Evolutionary conservation across 441 rosid genomes (phyloP), one percentile per base, ranked within the genome.

Genomic region (Monsonia emarginata): DNA sequence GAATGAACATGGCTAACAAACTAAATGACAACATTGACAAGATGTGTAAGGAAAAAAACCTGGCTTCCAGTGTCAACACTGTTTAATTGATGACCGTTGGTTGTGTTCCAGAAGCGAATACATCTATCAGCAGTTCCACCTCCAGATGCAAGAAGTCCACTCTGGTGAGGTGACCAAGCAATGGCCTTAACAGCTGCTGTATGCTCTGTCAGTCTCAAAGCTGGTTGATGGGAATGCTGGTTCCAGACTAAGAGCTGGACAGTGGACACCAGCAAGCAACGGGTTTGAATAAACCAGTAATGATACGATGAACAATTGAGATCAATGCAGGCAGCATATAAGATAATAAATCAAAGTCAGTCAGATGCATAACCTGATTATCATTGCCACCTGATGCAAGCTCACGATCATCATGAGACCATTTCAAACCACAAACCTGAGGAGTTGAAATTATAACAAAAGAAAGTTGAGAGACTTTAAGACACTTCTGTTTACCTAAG

Each of bases 321-420:
- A 36, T 1, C 40, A 36, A 1, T 36, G 40, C 13, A 36, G 10
- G 40, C 40, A 36, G 7, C 40, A 36, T 36, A 36, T 13, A 9
- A 7, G 1, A 3, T n/a, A 21, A 8, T 18, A 9, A 22, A 52
- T 8, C 14, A 52, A 18, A 5, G 16, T 42, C n/a, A 42, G 48
- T 21, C n/a, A n/a, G n/a, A n/a, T n/a, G n/a, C n/a, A n/a, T n/a
- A n/a, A 86, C 98, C 95, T 92, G 98, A 79, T 94, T 94, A 69
- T 94, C 99, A 50, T 94, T 94, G 75, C 97, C 97, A 74, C 99
- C 97, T 1, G 99, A 94, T 5, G 99, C 99, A 26, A 94, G 99
- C 75, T 94, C 97, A 69, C 97, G 78, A 75, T 89, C 99, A 65
- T 94, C 99, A 36, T 86, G 89, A 42, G 97, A 94, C 99, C 99